A percentile compares a stretch with the other conserved stretches of the same genome.
These are phyloP conservation scores for Erythrobasidium hasegawianum DNA, from an alignment of 1,284 basidiomycete genomes.

Conservation along the genomic window DNA sequence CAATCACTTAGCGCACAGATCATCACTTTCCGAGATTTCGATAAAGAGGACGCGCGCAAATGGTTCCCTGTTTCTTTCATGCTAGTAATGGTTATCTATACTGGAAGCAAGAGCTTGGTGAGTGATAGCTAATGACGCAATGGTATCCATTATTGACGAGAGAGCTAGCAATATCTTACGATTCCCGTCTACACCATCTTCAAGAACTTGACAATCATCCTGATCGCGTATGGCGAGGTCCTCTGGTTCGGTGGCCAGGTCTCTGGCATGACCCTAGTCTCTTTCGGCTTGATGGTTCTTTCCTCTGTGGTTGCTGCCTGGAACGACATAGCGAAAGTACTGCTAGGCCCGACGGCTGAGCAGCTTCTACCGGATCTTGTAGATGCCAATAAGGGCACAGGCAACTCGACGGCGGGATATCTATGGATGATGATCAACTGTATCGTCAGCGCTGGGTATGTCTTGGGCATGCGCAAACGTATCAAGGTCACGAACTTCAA, in stretches of 20 bases:
- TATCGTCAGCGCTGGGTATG: constrained; percentile 83
- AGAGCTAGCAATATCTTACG: constrained; percentile 79
- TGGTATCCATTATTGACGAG: not conserved
- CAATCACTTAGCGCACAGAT: constrained; percentile 49
- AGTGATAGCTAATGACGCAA: constrained; percentile 30
- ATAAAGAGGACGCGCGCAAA: constrained; percentile 74
- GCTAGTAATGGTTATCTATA: constrained; percentile 94
- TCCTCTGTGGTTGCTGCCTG: constrained; percentile 96
- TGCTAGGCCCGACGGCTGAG: constrained; percentile 49
- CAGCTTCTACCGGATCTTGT: constrained; percentile 39
- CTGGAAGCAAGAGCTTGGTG: constrained; percentile 93
- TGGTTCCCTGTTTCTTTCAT: constrained; percentile 95
- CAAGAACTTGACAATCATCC: constrained; percentile 98
- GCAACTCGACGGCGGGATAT: constrained; percentile 71
- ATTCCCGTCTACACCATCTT: constrained; percentile 90
- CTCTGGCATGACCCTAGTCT: constrained; percentile 78
- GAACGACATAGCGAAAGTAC: constrained; percentile 68
- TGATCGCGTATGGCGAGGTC: constrained; percentile 97
- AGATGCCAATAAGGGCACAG: constrained; percentile 50
- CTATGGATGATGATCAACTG: constrained; percentile 97
- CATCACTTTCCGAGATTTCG: constrained; percentile 84
- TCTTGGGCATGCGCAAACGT: constrained; percentile 90
- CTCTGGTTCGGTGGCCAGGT: constrained; percentile 92
- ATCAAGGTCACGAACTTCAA: constrained; percentile 98
- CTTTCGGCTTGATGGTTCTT: constrained; percentile 88